A percentile compares a stretch with the other conserved stretches of the same genome.
Evolutionary conservation across 2,329 filamentous ascomycete species (phyloP).

Genomic region (Colletotrichum musae): DNA sequence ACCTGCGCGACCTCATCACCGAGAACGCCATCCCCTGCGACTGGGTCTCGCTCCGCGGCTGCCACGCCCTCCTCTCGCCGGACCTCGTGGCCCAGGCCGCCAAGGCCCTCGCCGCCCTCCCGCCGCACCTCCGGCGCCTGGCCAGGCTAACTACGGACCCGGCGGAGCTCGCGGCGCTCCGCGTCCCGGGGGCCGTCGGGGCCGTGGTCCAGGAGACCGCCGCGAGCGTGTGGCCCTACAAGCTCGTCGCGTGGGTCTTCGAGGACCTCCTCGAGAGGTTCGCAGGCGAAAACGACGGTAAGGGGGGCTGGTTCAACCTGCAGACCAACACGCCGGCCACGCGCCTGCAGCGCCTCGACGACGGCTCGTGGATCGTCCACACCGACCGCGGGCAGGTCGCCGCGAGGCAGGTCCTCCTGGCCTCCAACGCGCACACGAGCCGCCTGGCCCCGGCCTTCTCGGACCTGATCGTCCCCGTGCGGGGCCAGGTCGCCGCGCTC

Average conservation of each 20-base stretch:
- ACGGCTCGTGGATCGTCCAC: constrained; percentile 69
- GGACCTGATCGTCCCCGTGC: constrained; percentile 81
- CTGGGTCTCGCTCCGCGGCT: constrained; percentile 74
- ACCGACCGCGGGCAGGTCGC: constrained; percentile 78
- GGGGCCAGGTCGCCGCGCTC: constrained; percentile 80
- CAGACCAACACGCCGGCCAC: constrained; percentile 81
- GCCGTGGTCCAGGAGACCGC: constrained; percentile 76
- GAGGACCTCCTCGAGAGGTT: constrained; percentile 65
- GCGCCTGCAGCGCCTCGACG: constrained; percentile 54
- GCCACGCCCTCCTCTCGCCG: constrained; percentile 73
- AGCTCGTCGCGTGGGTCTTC: constrained; percentile 81
- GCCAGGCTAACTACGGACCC: constrained; percentile 57
- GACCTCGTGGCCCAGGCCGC: constrained; percentile 68
- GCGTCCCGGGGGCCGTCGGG: constrained; percentile 70
- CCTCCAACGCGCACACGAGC: constrained; percentile 89
- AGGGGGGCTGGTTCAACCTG: constrained; percentile 70
- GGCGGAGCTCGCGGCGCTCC: constrained; percentile 63
- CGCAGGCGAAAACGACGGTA: constrained; percentile 41
- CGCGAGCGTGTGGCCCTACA: constrained; percentile 86
- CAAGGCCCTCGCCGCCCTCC: constrained; percentile 66
- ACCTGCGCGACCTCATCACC: constrained; percentile 71
- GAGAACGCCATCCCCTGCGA: constrained; percentile 76
- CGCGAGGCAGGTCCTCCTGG: constrained; percentile 77
- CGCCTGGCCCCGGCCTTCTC: constrained; percentile 78
- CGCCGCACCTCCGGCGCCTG: constrained; percentile 70